phyloP scores from a whole-genome alignment of 192 early-diverging fungal genomes.

The Mortierella claussenii region DNA sequence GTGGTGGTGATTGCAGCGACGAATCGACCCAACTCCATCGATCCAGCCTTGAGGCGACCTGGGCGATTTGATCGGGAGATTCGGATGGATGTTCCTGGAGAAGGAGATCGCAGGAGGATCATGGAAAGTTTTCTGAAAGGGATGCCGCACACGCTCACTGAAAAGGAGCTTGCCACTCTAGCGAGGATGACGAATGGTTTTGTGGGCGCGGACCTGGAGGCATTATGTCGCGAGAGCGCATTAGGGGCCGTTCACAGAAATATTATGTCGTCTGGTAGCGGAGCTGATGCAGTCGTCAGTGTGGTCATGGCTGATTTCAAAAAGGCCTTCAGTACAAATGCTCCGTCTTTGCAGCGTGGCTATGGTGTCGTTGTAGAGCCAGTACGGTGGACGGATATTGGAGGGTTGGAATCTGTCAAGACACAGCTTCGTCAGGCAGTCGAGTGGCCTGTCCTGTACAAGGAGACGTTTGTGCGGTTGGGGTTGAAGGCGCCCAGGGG shows the following conservation, averaged over 20 bases:
- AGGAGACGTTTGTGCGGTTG: conserved; percentile 72
- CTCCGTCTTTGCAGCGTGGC: conserved; percentile 80
- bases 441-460: conserved; percentile 88
- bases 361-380: conserved; percentile 69
- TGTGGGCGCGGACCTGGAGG: conserved; percentile 92
- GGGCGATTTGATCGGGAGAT: conserved; percentile 92
- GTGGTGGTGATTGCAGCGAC: conserved; percentile 89
- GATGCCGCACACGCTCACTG: conserved; percentile 57
- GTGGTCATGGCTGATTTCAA: conserved; percentile 72
- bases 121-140: conserved; percentile 65
- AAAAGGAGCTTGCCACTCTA: conserved; percentile 40
- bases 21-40: conserved; percentile 87
- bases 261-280: not conserved
- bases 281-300: conserved; percentile 8
- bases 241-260: conserved; percentile 59
- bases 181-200: conserved; percentile 86
- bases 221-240: conserved; percentile 87
- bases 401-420: conserved; percentile 89
- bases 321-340: conserved; percentile 66
- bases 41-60: conserved; percentile 84
- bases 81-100: conserved; percentile 79
- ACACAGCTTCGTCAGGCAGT: conserved; percentile 83
- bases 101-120: conserved; percentile 67
- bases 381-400: conserved; percentile 85
- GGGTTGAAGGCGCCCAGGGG: conserved; percentile 87